Evolutionary conservation across 768 basidiomycete species (phyloP), one percentile per base, ranked within the genome.

Genomic region (Boletus eberwhitei): DNA sequence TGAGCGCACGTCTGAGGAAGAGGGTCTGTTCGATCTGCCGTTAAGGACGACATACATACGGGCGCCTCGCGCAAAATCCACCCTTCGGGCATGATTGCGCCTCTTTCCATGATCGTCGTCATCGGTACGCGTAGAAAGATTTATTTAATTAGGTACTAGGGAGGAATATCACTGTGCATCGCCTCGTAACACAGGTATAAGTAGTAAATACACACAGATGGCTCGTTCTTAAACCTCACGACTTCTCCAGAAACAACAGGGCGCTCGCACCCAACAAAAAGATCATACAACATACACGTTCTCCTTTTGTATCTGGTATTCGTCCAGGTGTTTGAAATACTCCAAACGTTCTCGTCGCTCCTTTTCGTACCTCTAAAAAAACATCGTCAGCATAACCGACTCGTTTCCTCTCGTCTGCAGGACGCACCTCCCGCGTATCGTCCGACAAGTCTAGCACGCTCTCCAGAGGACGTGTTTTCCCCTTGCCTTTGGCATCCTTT

Each of bases 241-340:
- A 35, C 48, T 11, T 38, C 53, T n/a, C 22, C 29, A 53, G 14
- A 57, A 8, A 35, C 31, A 37, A 22, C 34, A n/a, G 29, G 41
- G 36, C 34, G 50, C 59, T 16, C 22, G 45, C 43, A 22, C n/a
- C 44, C 29, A n/a, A 34, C 9, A 9, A 26, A 38, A 49, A 34
- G 24, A 17, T 81, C 72, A 83, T 52, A 84, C 73, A 46, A 84
- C 71, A 65, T 81, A 84, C 37, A 84, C 80, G 48, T 82, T 79
- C 63, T 84, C 83, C 52, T 79, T 80, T 58, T 77, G 77, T 36
- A 84, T 72, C 58, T 78, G 73, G 56, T 82, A 84, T 8, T 72
- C 74, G 19, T 82, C 77, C 29, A 84, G 58, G 39, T 75, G 74
- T 54, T 74, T 75, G 67, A 83, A 83, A 60, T 82, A 84, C 39